Evolutionary conservation across 441 rosid species (phyloP).

Genomic region (Erodium chrysanthum): DNA sequence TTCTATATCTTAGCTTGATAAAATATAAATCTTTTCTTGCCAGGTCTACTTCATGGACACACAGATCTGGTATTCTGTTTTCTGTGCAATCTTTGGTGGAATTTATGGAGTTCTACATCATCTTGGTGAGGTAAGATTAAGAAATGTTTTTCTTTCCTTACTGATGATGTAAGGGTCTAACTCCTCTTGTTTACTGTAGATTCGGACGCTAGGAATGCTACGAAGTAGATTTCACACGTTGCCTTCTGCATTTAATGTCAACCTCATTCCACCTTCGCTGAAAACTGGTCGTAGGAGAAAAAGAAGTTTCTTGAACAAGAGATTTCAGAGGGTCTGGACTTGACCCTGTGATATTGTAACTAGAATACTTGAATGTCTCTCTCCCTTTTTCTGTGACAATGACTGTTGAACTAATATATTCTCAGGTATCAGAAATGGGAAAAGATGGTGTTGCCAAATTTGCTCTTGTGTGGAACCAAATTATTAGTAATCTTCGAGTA

Average conservation of each 20-base stretch:
- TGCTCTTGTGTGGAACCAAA: slow-evolving; percentile 90
- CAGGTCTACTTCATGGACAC: slow-evolving; percentile 99
- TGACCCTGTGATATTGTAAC: slow-evolving; percentile 5
- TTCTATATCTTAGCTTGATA: slow-evolving; percentile 7
- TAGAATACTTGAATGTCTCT: not conserved
- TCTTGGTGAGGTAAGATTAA: slow-evolving; percentile 82
- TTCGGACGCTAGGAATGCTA: slow-evolving; percentile 95
- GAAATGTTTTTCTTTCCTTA: slow-evolving; percentile 11
- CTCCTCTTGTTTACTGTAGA: slow-evolving; percentile 37
- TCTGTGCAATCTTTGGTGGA: slow-evolving; percentile 83
- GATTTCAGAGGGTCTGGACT: slow-evolving; percentile 45
- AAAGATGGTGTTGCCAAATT: slow-evolving; percentile 57
- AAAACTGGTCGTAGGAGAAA: slow-evolving; percentile 38
- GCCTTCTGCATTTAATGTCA: slow-evolving; percentile 74
- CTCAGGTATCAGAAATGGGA: slow-evolving; percentile 41
- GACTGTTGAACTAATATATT: slow-evolving; percentile 14
- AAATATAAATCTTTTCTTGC: slow-evolving; percentile 11
- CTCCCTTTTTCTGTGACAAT: slow-evolving; percentile 4
- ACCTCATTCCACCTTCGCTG: slow-evolving; percentile 56
- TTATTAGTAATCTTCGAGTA: slow-evolving; percentile 53
- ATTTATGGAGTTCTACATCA: slow-evolving; percentile 91
- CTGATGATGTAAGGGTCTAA: slow-evolving; percentile 22
- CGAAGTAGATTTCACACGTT: slow-evolving; percentile 85
- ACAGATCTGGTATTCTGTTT: slow-evolving; percentile 99
- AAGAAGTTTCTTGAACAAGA: slow-evolving; percentile 34